Evolutionary conservation across 345 rosid species (phyloP).

Genomic region (Erucastrum elatum): DNA sequence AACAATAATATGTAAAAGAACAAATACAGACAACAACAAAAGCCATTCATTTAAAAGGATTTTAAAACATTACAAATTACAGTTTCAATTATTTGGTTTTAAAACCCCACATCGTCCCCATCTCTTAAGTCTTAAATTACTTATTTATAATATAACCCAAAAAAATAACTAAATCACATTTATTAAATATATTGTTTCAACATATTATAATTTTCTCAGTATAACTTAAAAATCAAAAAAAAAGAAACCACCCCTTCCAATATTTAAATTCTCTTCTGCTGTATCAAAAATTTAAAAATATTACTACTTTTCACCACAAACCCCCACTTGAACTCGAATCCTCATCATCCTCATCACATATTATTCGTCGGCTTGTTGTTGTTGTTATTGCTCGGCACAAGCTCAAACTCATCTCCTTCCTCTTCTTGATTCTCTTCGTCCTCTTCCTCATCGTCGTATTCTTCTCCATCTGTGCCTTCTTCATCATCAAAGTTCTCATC

Average conservation of each 20-base stretch:
- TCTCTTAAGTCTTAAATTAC: not conserved
- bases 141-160: not conserved
- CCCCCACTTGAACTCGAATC: constrained; percentile 14
- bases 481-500: constrained; percentile 41
- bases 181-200: not conserved
- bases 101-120: constrained; percentile 27
- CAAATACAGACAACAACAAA: constrained; percentile 28
- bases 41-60: constrained; percentile 22
- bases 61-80: constrained; percentile 13
- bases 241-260: constrained; percentile 27
- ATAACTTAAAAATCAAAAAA: constrained; percentile 33
- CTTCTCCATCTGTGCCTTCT: constrained; percentile 40
- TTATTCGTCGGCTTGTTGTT: constrained; percentile 32
- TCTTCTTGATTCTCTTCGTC: constrained; percentile 60
- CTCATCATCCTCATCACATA: not conserved
- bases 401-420: constrained; percentile 56
- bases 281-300: constrained; percentile 37
- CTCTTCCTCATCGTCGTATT: constrained; percentile 38
- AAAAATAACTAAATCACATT: constrained; percentile 32
- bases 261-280: constrained; percentile 31
- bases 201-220: constrained; percentile 8
- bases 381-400: constrained; percentile 44
- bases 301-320: constrained; percentile 6
- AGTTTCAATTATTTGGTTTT: constrained; percentile 8
- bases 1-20: constrained; percentile 26